These are phyloP conservation scores for Leptodontidium sp. DNA, from an alignment of 2,329 filamentous ascomycete genomes.

Conservation along the genomic window DNA sequence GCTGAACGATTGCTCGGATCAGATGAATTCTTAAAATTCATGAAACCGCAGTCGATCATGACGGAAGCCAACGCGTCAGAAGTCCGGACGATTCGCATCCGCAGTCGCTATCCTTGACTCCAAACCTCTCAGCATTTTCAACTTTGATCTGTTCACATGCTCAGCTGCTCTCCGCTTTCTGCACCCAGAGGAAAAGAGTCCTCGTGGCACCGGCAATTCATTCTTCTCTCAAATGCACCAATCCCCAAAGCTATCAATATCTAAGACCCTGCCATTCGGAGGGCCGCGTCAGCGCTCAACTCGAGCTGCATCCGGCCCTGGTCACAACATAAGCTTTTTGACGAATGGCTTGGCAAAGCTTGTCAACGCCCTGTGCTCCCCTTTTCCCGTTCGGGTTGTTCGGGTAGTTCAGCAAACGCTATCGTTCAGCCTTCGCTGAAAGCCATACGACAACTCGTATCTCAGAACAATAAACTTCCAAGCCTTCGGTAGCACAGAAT, in stretches of 20 bases:
- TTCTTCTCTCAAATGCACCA: background rate
- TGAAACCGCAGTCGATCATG: slow-evolving; percentile 15
- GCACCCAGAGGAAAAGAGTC: background rate
- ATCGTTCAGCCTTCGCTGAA: slow-evolving; percentile 1
- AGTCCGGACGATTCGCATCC: slow-evolving; percentile 4
- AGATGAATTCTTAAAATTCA: slow-evolving; percentile 19
- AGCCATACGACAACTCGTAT: background rate
- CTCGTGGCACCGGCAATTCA: slow-evolving; percentile 6
- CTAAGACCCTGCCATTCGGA: slow-evolving; percentile 17
- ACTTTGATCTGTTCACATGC: background rate
- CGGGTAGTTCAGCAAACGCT: background rate
- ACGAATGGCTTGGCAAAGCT: slow-evolving; percentile 29
- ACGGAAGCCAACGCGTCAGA: slow-evolving; percentile 8
- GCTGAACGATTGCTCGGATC: background rate
- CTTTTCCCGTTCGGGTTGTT: background rate
- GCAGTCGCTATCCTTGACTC: background rate
- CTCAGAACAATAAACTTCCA: background rate
- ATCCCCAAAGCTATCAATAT: slow-evolving; percentile 4
- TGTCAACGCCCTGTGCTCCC: slow-evolving; percentile 12
- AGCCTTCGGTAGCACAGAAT: background rate
- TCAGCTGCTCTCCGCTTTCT: background rate
- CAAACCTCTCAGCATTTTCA: background rate
- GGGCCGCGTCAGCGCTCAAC: slow-evolving; percentile 18
- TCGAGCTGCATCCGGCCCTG: background rate
- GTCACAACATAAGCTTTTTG: slow-evolving; percentile 26